Evolutionary conservation across 768 basidiomycete species (phyloP).

Genomic region (Boletus rex-veris): DNA sequence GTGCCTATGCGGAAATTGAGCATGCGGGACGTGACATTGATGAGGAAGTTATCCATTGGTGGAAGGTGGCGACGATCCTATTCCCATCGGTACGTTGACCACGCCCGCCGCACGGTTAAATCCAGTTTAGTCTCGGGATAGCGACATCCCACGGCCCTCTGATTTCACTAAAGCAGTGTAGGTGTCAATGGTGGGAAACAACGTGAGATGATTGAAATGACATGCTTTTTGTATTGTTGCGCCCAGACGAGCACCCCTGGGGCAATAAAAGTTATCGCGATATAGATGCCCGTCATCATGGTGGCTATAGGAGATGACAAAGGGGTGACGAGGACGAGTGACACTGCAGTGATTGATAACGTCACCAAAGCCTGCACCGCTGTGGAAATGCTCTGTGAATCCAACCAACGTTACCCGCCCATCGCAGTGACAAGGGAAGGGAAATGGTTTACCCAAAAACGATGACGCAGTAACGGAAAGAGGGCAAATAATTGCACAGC

Average conservation of each 20-base stretch:
- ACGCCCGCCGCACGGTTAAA: slow-evolving; percentile 21
- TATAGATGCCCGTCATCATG: slow-evolving; percentile 48
- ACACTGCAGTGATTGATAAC: slow-evolving; percentile 43
- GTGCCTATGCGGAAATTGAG: slow-evolving; percentile 25
- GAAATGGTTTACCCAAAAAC: slow-evolving; percentile 53
- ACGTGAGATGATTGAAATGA: slow-evolving; percentile 15
- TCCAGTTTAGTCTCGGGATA: slow-evolving; percentile 61
- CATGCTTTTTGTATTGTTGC: slow-evolving; percentile 83
- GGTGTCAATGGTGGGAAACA: slow-evolving; percentile 12
- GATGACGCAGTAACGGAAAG: slow-evolving; percentile 74
- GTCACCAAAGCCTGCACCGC: slow-evolving; percentile 52
- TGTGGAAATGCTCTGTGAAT: slow-evolving; percentile 45
- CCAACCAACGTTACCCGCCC: slow-evolving; percentile 9
- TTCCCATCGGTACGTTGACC: slow-evolving; percentile 26
- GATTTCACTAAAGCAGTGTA: slow-evolving; percentile 62
- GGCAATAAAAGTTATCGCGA: slow-evolving; percentile 65
- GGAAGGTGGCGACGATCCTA: slow-evolving; percentile 28
- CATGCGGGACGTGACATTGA: slow-evolving; percentile 14
- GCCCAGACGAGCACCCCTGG: slow-evolving; percentile 80
- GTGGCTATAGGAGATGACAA: slow-evolving; percentile 55
- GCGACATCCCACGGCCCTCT: slow-evolving; percentile 91
- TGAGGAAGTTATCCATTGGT: slow-evolving; percentile 11
- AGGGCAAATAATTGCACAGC: slow-evolving; percentile 81
- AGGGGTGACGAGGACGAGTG: slow-evolving; percentile 49
- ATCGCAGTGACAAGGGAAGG: slow-evolving; percentile 10